Evolutionary conservation across 345 rosid genomes (phyloP).

Genomic region (Citrus sinensis): DNA sequence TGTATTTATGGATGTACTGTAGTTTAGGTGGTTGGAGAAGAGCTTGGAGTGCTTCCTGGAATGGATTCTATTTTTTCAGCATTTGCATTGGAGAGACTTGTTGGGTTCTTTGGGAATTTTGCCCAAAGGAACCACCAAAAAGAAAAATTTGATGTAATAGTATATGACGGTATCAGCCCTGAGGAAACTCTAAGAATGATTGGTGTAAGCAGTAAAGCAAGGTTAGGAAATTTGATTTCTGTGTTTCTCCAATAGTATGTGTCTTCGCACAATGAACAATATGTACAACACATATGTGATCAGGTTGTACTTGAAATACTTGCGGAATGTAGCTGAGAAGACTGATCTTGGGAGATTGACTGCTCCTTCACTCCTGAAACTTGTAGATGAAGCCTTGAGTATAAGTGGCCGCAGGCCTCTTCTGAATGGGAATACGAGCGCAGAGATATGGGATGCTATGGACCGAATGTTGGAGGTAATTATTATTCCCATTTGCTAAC

Average conservation of each 20-base stretch:
- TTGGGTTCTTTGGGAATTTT: conserved; percentile 48
- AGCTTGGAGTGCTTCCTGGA: conserved; percentile 95
- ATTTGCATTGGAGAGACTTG: conserved; percentile 52
- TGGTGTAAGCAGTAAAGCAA: conserved; percentile 68
- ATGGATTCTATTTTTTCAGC: conserved; percentile 78
- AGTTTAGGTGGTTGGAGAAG: conserved; percentile 88
- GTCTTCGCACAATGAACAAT: background rate
- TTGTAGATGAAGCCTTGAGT: conserved; percentile 64
- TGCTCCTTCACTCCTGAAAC: conserved; percentile 70
- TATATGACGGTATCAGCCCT: conserved; percentile 66
- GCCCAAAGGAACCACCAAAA: conserved; percentile 35
- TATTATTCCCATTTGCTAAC: conserved; percentile 1
- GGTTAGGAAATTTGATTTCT: conserved; percentile 35
- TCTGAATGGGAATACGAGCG: conserved; percentile 49
- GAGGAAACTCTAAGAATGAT: conserved; percentile 79
- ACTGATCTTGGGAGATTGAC: conserved; percentile 89
- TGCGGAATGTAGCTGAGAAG: conserved; percentile 75
- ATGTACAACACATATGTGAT: conserved; percentile 3
- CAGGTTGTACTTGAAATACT: conserved; percentile 76
- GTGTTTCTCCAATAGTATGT: background rate
- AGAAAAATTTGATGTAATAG: conserved; percentile 49
- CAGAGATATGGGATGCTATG: conserved; percentile 72
- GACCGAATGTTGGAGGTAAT: conserved; percentile 70
- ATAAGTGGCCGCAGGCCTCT: conserved; percentile 41
- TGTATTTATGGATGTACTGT: conserved; percentile 9